Evolutionary conservation across 176 grass and related monocot genomes (phyloP).

Genomic region (Avena eriantha): DNA sequence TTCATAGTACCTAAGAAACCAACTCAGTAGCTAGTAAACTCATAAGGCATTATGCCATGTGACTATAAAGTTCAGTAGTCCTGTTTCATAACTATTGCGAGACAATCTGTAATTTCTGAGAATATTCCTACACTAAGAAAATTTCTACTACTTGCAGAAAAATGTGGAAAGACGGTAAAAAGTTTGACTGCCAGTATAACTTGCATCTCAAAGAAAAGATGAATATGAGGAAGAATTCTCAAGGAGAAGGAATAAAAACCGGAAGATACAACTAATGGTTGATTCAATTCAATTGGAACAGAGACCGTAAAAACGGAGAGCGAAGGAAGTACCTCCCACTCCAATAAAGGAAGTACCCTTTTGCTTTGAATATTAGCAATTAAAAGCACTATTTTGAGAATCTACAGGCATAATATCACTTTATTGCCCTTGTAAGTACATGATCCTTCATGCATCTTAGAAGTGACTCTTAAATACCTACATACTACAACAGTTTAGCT

Average conservation of each 20-base stretch:
- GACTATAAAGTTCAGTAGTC: slow-evolving; percentile 20
- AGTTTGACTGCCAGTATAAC: not conserved
- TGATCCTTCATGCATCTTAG: slow-evolving; percentile 30
- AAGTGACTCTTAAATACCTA: slow-evolving; percentile 25
- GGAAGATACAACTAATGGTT: not conserved
- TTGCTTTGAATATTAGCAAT: slow-evolving; percentile 41
- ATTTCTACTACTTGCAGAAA: not conserved
- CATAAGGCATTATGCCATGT: slow-evolving; percentile 15
- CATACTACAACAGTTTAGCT: slow-evolving; percentile 15
- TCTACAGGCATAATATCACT: slow-evolving; percentile 38
- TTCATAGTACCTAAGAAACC: slow-evolving; percentile 4
- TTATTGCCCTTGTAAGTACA: slow-evolving; percentile 9
- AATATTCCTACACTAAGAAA: slow-evolving; percentile 22
- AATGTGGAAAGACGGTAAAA: not conserved
- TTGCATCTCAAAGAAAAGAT: not conserved
- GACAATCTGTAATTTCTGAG: slow-evolving; percentile 17
- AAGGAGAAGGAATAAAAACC: slow-evolving; percentile 12
- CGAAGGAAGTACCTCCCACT: slow-evolving; percentile 20
- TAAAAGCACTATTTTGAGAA: slow-evolving; percentile 36
- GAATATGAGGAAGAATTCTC: slow-evolving; percentile 6
- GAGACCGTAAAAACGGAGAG: not conserved
- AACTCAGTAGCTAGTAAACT: slow-evolving; percentile 36
- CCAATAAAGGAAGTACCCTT: slow-evolving; percentile 43
- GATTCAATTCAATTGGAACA: not conserved
- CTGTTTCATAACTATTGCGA: not conserved